Evolutionary conservation across 805 yeast species (phyloP), one percentile per base, ranked within the genome.

Genomic region (Metschnikowia amazonensis): DNA sequence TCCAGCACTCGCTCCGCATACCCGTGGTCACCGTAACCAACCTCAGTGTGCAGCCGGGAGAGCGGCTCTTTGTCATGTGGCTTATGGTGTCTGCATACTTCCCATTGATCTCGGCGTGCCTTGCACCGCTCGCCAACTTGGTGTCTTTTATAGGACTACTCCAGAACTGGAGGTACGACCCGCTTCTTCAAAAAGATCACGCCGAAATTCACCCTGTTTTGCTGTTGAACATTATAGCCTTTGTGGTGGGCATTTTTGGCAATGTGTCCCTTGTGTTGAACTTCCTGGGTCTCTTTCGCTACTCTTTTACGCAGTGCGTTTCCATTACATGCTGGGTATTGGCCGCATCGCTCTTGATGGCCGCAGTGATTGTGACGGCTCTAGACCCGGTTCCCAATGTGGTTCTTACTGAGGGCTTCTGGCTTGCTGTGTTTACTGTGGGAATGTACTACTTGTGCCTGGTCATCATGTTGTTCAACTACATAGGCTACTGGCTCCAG

Each of bases 111-210:
- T 81, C 90, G 1, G 89, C 92, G 3, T 85, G 92, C 53, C 56
- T 82, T 30, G 95, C 94, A 0, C 95, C 96, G 0, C 55, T 88
- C 23, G 82, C 92, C 5, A 86, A 86, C 54, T 76, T 86, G 73
- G 74, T 81, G 34, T 84, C 92, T 0, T 69, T 86, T 4, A 81
- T 85, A 1, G 87, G 90, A 5, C 71, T 86, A 13, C 80, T 82
- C 0, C 82, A 84, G 46, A 71, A 75, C 39, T 88, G 96, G 96
- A 62, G 83, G 42, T 36, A 58, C 4, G 59, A 62, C 20, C 51
- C 50, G 3, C 51, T 60, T 0, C 63, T 65, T 0, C 34, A 48
- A 0, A 50, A 52, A 7, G 55, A 67, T 1, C 81, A 77, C 40
- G 35, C 28, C 2, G 42, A 39, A 21, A 6, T 17, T 2, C 24